Evolutionary conservation across 768 basidiomycete species (phyloP).

Genomic region (Clavaria fumosa): DNA sequence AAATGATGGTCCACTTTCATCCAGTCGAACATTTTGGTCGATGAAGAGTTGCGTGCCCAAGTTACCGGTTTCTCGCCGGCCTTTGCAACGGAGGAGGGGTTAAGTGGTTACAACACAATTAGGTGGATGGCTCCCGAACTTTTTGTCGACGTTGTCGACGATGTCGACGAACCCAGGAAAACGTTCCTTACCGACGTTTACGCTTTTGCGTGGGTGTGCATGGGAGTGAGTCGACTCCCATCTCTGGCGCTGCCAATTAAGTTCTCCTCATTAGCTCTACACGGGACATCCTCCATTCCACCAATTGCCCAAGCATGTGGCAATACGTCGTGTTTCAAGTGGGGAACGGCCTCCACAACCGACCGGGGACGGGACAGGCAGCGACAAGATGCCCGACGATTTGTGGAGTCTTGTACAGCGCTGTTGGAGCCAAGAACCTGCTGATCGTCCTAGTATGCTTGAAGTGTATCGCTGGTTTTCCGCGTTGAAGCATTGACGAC

Average conservation of each 20-base stretch:
- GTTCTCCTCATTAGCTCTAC: conserved; percentile 1
- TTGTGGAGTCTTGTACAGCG: conserved; percentile 6
- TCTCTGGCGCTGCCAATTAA: not conserved
- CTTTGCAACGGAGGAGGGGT: conserved; percentile 11
- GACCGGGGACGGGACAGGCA: not conserved
- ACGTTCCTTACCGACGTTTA: conserved; percentile 16
- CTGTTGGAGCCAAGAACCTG: conserved; percentile 4
- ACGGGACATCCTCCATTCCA: conserved; percentile 5
- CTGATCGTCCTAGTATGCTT: conserved; percentile 4
- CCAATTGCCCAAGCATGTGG: conserved; percentile 2
- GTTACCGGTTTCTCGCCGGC: conserved; percentile 1
- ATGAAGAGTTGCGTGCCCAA: conserved; percentile 4
- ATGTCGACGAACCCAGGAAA: conserved; percentile 2
- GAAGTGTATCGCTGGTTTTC: too few relatives aligned
- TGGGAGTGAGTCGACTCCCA: conserved; percentile 12
- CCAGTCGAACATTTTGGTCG: conserved; percentile 15
- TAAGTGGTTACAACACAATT: conserved; percentile 11
- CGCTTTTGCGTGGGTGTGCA: conserved; percentile 17
- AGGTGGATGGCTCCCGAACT: conserved; percentile 18
- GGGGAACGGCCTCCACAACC: conserved; percentile 4
- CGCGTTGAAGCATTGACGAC: too few relatives aligned
- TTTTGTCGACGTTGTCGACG: conserved; percentile 10
- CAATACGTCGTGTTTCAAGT: conserved; percentile 1
- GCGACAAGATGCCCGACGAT: conserved; percentile 1
- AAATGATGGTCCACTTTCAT: not conserved